Percentiles rank a stretch among this genome's conserved stretches.
These are phyloP conservation scores for Echites panduratus DNA, from an alignment of 257 asterid genomes.

Conservation along the genomic window DNA sequence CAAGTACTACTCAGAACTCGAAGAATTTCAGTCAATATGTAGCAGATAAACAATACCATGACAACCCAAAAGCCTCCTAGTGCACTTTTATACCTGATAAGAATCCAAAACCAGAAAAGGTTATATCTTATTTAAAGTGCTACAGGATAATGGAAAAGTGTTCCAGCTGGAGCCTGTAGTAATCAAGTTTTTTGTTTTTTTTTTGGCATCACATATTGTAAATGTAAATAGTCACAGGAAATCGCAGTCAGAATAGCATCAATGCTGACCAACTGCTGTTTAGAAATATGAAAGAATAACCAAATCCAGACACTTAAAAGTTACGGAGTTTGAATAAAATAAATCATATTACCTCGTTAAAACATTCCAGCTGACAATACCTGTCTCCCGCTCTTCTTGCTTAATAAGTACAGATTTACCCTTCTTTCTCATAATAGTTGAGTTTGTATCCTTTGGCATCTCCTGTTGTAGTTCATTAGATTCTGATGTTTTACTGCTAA, in stretches of 20 bases:
- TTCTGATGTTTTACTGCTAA: conserved; percentile 27
- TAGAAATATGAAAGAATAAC: neutral
- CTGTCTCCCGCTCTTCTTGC: conserved; percentile 89
- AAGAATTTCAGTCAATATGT: conserved; percentile 58
- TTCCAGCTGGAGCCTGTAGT: neutral
- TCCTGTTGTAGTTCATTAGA: conserved; percentile 24
- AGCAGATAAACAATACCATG: conserved; percentile 55
- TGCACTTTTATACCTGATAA: conserved; percentile 62
- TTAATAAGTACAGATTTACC: conserved; percentile 69
- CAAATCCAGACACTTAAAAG: neutral
- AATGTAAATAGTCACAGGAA: neutral
- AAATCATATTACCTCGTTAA: conserved; percentile 20
- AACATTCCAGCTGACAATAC: conserved; percentile 80
- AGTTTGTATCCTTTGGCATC: conserved; percentile 35
- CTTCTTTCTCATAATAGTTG: conserved; percentile 37
- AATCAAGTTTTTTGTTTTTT: neutral
- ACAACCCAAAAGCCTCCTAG: conserved; percentile 88
- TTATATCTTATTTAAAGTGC: too few species aligned
- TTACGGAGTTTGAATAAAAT: neutral
- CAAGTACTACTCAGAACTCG: conserved; percentile 88
- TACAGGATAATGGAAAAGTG: too few species aligned
- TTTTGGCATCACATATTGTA: neutral
- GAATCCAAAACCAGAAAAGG: conserved; percentile 16
- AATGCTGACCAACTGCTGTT: neutral
- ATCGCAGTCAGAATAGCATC: neutral